A percentile compares a stretch with the other conserved stretches of the same genome.
These are phyloP conservation scores for Fraxinus floribunda DNA, from an alignment of 305 asterid species.

Conservation along the genomic window DNA sequence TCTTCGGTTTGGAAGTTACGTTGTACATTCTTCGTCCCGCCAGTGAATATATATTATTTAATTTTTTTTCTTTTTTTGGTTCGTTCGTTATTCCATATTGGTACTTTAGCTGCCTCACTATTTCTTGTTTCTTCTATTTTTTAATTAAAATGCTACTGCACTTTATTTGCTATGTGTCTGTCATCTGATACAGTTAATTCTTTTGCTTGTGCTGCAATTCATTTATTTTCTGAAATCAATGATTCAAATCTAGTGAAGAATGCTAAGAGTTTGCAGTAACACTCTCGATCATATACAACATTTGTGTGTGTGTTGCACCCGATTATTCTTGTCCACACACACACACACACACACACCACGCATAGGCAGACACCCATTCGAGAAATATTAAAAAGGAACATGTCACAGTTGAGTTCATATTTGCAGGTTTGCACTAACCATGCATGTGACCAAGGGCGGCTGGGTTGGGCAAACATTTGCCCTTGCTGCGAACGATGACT, in stretches of 20 bases:
- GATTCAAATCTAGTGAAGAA: neutral
- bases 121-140: neutral
- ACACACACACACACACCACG: neutral
- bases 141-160: neutral
- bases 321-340: neutral
- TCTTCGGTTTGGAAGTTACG: neutral
- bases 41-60: neutral
- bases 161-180: neutral
- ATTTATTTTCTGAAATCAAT: neutral
- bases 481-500: slow-evolving; percentile 49
- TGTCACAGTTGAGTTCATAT: neutral
- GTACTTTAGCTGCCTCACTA: neutral
- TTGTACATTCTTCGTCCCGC: neutral
- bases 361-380: neutral
- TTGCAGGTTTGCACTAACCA: slow-evolving; percentile 22
- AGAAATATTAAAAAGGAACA: neutral
- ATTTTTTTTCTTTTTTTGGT: neutral
- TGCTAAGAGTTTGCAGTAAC: neutral
- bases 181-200: neutral
- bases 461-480: slow-evolving; percentile 79
- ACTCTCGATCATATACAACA: neutral
- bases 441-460: slow-evolving; percentile 63
- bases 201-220: neutral
- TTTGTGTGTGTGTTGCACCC: neutral
- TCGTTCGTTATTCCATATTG: neutral